Conservation (phyloP, 2,329 filamentous ascomycete species). For the Penicillium thymicola region DNA sequence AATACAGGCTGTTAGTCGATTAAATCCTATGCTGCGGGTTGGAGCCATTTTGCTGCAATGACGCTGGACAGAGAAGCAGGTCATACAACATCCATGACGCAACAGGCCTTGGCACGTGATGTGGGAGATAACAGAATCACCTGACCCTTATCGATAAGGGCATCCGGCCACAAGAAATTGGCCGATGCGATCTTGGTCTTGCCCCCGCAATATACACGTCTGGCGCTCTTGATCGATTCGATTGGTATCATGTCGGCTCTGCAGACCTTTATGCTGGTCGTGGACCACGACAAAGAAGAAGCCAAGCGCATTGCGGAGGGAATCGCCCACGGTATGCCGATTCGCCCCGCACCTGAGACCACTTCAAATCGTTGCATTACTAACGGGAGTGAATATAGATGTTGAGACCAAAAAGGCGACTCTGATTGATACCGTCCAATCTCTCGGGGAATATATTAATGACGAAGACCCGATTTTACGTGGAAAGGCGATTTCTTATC, state of each 20-base stretch:
- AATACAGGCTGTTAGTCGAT: constrained; percentile 6
- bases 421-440: constrained; percentile 61
- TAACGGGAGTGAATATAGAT: constrained; percentile 39
- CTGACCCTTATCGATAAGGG: constrained; percentile 37
- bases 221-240: constrained; percentile 13
- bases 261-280: constrained; percentile 48
- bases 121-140: constrained; percentile 17
- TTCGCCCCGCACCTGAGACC: constrained; percentile 7
- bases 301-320: constrained; percentile 44
- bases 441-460: constrained; percentile 64
- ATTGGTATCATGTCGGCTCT: constrained; percentile 45
- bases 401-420: constrained; percentile 59
- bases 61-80: background rate
- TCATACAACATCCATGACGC: constrained; percentile 20
- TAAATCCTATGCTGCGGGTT: constrained; percentile 18
- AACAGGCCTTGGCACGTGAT: constrained; percentile 22
- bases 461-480: constrained; percentile 60
- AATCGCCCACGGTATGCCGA: constrained; percentile 42
- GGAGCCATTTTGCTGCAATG: background rate
- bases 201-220: constrained; percentile 8
- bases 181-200: constrained; percentile 11
- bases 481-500: constrained; percentile 53
- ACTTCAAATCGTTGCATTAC: constrained; percentile 7
- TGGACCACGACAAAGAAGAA: constrained; percentile 47
- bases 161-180: constrained; percentile 23